A percentile compares a stretch with the other conserved stretches of the same genome.
Conservation (phyloP, 345 rosid genomes). For the Physaria fendleri region DNA sequence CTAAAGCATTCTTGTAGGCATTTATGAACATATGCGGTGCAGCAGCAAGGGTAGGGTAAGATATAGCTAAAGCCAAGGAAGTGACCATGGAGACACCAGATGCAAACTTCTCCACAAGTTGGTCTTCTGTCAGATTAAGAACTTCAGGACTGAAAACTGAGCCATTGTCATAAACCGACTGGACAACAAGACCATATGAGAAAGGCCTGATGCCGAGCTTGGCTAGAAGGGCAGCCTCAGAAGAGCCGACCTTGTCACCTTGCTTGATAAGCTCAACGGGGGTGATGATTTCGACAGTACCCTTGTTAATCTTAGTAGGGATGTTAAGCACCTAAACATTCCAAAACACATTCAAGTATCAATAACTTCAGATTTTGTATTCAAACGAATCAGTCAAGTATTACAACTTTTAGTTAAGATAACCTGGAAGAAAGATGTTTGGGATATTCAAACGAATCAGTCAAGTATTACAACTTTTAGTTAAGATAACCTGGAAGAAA, state of each 20-base stretch:
- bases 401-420: not conserved
- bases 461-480: not conserved
- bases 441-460: constrained; percentile 31
- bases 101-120: constrained; percentile 68
- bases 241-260: constrained; percentile 94
- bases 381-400: not conserved
- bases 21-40: constrained; percentile 88
- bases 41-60: constrained; percentile 82
- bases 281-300: constrained; percentile 87
- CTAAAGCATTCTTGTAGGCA: constrained; percentile 72
- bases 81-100: constrained; percentile 71
- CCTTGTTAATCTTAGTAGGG: constrained; percentile 95
- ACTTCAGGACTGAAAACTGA: constrained; percentile 86
- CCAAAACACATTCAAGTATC: not conserved
- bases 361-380: not conserved
- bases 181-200: constrained; percentile 73
- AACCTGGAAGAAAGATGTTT: constrained; percentile 97
- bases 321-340: constrained; percentile 67
- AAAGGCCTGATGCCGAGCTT: constrained; percentile 90
- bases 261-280: constrained; percentile 83
- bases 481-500: constrained; percentile 68
- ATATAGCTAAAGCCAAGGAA: constrained; percentile 57
- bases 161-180: constrained; percentile 65
- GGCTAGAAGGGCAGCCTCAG: constrained; percentile 87
- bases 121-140: constrained; percentile 75